These are phyloP conservation scores for Leccinum pachyderme DNA, from an alignment of 1,284 basidiomycete genomes.

Conservation along the genomic window DNA sequence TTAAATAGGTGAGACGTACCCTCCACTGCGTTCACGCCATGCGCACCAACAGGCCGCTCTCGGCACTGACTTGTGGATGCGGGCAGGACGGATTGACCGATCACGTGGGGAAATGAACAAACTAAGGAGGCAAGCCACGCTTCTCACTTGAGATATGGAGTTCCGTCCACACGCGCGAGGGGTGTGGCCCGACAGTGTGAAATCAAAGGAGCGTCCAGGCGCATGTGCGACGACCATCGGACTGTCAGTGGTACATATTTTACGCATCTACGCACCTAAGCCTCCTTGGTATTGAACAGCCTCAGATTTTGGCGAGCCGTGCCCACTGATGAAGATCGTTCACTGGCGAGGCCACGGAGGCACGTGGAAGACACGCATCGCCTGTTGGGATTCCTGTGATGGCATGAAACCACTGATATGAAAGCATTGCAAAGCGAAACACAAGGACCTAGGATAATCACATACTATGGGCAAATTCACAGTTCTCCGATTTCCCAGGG, in stretches of 20 bases:
- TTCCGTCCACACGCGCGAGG: constrained; percentile 26
- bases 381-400: constrained; percentile 18
- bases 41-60: constrained; percentile 22
- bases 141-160: constrained; percentile 20
- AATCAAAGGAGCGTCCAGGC: constrained; percentile 13
- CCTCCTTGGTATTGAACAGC: constrained; percentile 11
- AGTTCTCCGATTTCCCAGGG: constrained; percentile 77
- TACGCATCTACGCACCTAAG: constrained; percentile 18
- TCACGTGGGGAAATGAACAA: constrained; percentile 22
- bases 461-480: constrained; percentile 37
- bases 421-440: constrained; percentile 32
- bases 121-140: constrained; percentile 26
- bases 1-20: constrained; percentile 27
- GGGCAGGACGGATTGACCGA: constrained; percentile 31
- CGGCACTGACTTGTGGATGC: constrained; percentile 32
- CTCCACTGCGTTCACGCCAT: constrained; percentile 32
- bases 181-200: constrained; percentile 22
- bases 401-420: constrained; percentile 32
- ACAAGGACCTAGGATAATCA: constrained; percentile 21
- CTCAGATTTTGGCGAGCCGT: constrained; percentile 5
- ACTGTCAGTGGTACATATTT: constrained; percentile 8
- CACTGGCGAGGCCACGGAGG: constrained; percentile 12
- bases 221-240: constrained; percentile 8
- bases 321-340: not conserved
- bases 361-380: constrained; percentile 36